Evolutionary conservation across 192 early-diverging fungal genomes (phyloP), one percentile per base, ranked within the genome.

Genomic region (Backusella morwellensis): DNA sequence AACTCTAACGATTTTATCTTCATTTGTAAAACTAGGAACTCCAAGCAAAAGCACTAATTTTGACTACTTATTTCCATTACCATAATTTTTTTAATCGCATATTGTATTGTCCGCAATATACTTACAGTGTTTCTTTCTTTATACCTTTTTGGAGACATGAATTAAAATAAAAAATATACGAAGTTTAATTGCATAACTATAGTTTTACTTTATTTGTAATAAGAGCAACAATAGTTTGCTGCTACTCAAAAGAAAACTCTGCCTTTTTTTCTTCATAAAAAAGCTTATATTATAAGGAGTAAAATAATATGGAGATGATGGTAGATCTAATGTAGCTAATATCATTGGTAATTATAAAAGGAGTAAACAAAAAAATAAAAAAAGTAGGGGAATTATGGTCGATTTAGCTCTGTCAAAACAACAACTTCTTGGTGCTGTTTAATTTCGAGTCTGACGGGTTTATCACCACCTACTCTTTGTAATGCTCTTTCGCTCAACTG

Each of bases 361-460:
- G 56, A 63, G 56, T 63, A 63, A 63, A 63, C 19, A 29, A 29
- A 63, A 54, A 32, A 1, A 63, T 23, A 21, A 23, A 11, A 11
- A 7, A 23, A 56, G 3, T 11, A 5, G 5, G n/a, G 21, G 15
- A 4, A 29, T 71, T 47, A 71, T 40, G 26, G 4, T 4, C 70
- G 70, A 6, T 47, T 75, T 14, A 75, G 35, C 19, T 79, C 78
- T 11, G 78, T 79, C 35, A 81, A 41, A n/a, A 81, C 67, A 9
- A 81, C 77, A 14, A 81, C 80, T 78, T 82, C 80, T 76, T 82
- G 80, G 35, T 82, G 80, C 35, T 82, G 80, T n/a, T 82, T 82
- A 69, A 82, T 82, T 56, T 82, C 80, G 8, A 82, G 70, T 66
- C 68, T 73, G 26, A 82, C 73, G 23, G 72, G 68, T 52, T 79